phyloP scores from a whole-genome alignment of 495 filamentous ascomycete genomes.

The Aspergillus haitiensis region DNA sequence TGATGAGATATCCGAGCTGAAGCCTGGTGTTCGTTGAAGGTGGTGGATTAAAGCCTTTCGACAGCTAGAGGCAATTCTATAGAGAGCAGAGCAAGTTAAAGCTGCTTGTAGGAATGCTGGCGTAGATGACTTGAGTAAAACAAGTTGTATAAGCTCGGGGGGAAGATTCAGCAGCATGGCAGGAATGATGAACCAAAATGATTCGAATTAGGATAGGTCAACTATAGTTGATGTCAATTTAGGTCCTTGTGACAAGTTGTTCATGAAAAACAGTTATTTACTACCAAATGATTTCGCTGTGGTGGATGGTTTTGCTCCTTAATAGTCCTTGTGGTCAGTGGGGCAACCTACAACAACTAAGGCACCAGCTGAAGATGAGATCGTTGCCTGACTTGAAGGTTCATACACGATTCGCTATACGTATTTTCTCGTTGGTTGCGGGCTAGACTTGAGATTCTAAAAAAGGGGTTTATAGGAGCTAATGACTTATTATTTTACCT shows the following conservation, averaged over 20 bases:
- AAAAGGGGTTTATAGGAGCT: too few species aligned
- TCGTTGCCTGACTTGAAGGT: slow-evolving; percentile 2
- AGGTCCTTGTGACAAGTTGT: neutral
- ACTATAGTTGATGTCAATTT: neutral
- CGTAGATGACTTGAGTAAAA: slow-evolving; percentile 36
- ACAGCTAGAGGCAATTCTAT: slow-evolving; percentile 83
- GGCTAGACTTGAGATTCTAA: too few species aligned
- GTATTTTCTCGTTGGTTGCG: too few species aligned
- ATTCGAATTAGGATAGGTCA: neutral
- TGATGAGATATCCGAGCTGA: slow-evolving; percentile 15
- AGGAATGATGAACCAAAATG: neutral
- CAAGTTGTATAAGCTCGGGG: slow-evolving; percentile 42
- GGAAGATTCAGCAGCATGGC: slow-evolving; percentile 41
- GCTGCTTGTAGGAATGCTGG: slow-evolving; percentile 39
- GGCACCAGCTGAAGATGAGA: slow-evolving; percentile 5
- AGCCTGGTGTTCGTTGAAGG: slow-evolving; percentile 37
- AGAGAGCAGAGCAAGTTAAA: slow-evolving; percentile 51
- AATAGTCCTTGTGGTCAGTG: neutral
- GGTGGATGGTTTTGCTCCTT: neutral
- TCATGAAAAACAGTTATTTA: too few species aligned
- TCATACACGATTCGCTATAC: too few species aligned
- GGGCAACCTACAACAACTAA: neutral
- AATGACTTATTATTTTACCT: too few species aligned
- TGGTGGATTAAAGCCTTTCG: slow-evolving; percentile 38
- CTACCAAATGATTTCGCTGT: neutral